Evolutionary conservation across 345 rosid species (phyloP), one percentile per base, ranked within the genome.

Genomic region (Populus nigra): DNA sequence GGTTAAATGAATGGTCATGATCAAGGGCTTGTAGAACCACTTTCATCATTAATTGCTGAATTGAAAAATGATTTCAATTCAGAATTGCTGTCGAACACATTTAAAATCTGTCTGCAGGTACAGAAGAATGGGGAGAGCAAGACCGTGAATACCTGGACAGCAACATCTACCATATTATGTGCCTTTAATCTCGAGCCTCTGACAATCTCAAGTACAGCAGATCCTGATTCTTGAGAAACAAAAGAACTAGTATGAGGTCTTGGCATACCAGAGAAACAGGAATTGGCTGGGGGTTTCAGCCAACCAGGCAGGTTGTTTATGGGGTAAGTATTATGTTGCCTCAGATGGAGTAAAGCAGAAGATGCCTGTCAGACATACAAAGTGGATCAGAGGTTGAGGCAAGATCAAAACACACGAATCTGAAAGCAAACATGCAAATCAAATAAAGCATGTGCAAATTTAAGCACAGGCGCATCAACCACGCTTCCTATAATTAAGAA

Each of bases 121-220:
- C 25, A 12, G 29, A 59, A n/a, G 29, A 59, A 3, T 10, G 6
- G 12, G 41, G 13, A 68, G 23, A 70, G n/a, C 3, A 8, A 67
- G 73, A 53, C 36, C 4, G 68, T 31, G 45, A 7, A 66, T 82
- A 96, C 98, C 97, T 96, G 90, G 38, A 92, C 81, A 81, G 96
- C 98, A 67, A 88, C 89, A 87, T 96, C 93, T 62, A 96, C 92
- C 99, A 96, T 94, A 69, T 85, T 65, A 62, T 79, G 88, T 47
- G 98, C 99, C 88, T 83, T 88, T 69, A 78, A 49, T 79, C 87
- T 92, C 72, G 97, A 96, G 70, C 86, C 87, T 68, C 86, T 82
- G 27, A 96, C 89, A 80, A 91, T 88, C 84, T 92, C 97, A 65
- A 79, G 80, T 68, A 87, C 90, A 72, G 81, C 87, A 74, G 97